Base-by-base conservation (phyloP, 495 filamentous ascomycete species). In the Thozetella sp. region DNA sequence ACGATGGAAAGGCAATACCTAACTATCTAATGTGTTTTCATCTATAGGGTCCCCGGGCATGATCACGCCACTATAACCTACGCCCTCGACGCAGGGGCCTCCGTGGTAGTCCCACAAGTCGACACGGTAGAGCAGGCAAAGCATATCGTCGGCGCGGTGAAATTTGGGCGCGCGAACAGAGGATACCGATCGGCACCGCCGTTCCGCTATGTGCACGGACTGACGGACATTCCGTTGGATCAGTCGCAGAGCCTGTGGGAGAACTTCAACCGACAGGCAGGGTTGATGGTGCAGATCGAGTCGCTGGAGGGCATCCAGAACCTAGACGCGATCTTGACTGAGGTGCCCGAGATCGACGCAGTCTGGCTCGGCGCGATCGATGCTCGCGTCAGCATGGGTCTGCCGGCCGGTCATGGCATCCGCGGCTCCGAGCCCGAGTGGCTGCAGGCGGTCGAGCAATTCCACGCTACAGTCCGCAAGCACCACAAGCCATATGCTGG, bases 301-400 rank as follows among this genome's bases (percentile, higher is more conserved):
- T 68, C 80, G 25, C 69, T 83, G 53, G 80, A 80, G 62, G 73
- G 71, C 56, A 81, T 87, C 62, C 65, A 72, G 53, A 84, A 87
- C 69, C 72, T 88, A 24, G 74, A 80, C 57, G 73, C 72, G 34
- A 82, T 86, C 56, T 71, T 85, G 65, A 78, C 75, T 24, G 74
- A 64, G 43, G 65, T 68, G 22, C 71, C 77, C 22, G 68, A 75
- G 22, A 79, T 80, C 43, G 78, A 80, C 59, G 59, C 70, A 40
- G 72, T 76, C 3, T 81, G 77, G 77, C 67, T 80, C 3, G 77
- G 77, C 20, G 53, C 62, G 9, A 66, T 81, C 20, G 78, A 81
- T 64, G 61, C 57, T 43, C 61, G 77, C 25, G 65, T 78, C 40
- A 70, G 61, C 59, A 81, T 81, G 78, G 67, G 62, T 54, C 55